These are phyloP conservation scores for Eragrostis nindensis DNA, from an alignment of 176 grass and related monocot genomes.

Conservation along the genomic window DNA sequence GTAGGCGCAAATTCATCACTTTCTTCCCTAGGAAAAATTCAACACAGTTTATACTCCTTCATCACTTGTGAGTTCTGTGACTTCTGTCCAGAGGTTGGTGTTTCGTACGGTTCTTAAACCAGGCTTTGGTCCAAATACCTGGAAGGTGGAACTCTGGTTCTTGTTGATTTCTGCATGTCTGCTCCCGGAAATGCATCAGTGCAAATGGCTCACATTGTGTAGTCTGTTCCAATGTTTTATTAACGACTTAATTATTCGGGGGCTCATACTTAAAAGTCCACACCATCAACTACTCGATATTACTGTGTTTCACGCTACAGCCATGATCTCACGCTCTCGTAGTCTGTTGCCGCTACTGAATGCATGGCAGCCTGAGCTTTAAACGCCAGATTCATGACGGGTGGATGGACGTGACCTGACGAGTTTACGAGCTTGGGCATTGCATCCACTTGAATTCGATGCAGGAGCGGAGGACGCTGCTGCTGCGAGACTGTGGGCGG, in stretches of 20 bases:
- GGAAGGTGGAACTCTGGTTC: not conserved
- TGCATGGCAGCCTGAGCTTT: constrained; percentile 3
- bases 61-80: too few relatives aligned
- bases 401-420: not conserved
- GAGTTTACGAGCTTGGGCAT: not conserved
- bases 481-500: not conserved
- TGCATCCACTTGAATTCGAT: not conserved
- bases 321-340: constrained; percentile 22
- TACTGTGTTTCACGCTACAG: constrained; percentile 37
- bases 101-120: not conserved
- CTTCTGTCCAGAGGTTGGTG: too few relatives aligned
- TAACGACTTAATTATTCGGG: too few relatives aligned
- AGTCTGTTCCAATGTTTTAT: too few relatives aligned
- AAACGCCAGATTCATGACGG: not conserved
- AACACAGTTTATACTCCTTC: not conserved
- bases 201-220: too few relatives aligned
- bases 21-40: not conserved
- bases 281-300: too few relatives aligned
- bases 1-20: not conserved
- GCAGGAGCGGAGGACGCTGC: not conserved
- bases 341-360: constrained; percentile 2
- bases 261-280: too few relatives aligned
- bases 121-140: not conserved
- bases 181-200: too few relatives aligned
- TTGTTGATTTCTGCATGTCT: not conserved